phyloP scores from a whole-genome alignment of 805 yeast species.

The Yarrowia osloensis region DNA sequence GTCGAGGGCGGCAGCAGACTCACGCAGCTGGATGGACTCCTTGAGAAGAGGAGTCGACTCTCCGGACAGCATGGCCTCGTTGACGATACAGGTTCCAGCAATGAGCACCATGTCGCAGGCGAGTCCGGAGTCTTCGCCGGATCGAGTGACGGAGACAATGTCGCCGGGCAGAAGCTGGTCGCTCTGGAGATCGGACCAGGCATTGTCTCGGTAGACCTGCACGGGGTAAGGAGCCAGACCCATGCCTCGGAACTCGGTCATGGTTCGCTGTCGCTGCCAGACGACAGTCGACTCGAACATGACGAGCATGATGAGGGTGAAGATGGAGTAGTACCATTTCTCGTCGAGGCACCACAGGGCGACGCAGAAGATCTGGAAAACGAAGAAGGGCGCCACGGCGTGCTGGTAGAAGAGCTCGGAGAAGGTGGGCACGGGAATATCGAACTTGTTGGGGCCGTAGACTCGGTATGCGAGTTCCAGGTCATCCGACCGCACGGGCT shows the following conservation, averaged over 20 bases:
- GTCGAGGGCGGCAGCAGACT: conserved; percentile 64
- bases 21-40: conserved; percentile 86
- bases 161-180: conserved; percentile 88
- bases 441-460: conserved; percentile 86
- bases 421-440: conserved; percentile 93
- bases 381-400: conserved; percentile 97
- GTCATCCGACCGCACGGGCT: conserved; percentile 39
- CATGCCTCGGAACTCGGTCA: conserved; percentile 96
- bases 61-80: conserved; percentile 98
- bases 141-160: conserved; percentile 77
- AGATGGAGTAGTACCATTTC: conserved; percentile 91
- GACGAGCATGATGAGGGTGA: conserved; percentile 87
- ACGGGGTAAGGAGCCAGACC: conserved; percentile 89
- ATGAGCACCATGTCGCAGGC: conserved; percentile 89
- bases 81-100: conserved; percentile 91
- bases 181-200: conserved; percentile 72
- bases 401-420: conserved; percentile 91
- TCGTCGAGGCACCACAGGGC: conserved; percentile 96
- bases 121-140: conserved; percentile 85
- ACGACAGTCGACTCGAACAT: conserved; percentile 94
- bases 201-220: conserved; percentile 65
- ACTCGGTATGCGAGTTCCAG: conserved; percentile 50
- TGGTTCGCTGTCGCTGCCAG: conserved; percentile 90
- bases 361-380: conserved; percentile 93
- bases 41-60: conserved; percentile 96